phyloP scores from a whole-genome alignment of 148 eudicot species.

The Nyssa sinensis region DNA sequence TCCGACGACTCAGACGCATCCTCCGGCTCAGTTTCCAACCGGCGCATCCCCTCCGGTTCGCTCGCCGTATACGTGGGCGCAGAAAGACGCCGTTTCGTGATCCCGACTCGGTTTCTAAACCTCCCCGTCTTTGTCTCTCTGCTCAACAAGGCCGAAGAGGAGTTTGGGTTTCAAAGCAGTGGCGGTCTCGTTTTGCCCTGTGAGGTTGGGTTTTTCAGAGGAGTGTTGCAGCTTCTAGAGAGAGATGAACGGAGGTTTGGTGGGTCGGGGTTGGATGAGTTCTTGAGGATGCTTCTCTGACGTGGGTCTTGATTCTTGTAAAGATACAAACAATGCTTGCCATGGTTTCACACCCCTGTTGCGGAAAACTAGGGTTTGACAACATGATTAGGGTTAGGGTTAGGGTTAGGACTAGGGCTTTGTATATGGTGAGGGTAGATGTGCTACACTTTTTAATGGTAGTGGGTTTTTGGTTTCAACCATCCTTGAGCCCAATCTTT shows the following conservation, averaged over 20 bases:
- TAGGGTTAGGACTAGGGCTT: background rate
- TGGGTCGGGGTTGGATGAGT: constrained; percentile 20
- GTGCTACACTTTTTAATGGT: too few relatives aligned
- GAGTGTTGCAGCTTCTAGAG: constrained; percentile 20
- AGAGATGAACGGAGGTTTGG: constrained; percentile 33
- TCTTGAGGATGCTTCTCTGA: constrained; percentile 7
- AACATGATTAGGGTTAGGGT: background rate
- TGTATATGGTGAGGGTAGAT: background rate
- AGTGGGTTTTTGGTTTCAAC: background rate
- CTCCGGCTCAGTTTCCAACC: constrained; percentile 4
- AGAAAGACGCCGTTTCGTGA: constrained; percentile 32
- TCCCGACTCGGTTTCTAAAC: constrained; percentile 45
- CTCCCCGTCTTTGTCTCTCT: constrained; percentile 32
- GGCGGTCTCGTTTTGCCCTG: constrained; percentile 41
- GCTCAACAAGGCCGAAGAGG: constrained; percentile 41
- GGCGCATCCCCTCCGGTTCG: constrained; percentile 20
- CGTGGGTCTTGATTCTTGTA: constrained; percentile 11
- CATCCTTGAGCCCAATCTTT: background rate
- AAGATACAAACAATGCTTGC: background rate
- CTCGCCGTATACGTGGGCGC: constrained; percentile 37
- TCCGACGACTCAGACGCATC: constrained; percentile 3
- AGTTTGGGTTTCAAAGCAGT: constrained; percentile 31
- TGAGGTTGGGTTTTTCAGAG: constrained; percentile 22
- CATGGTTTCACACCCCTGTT: constrained; percentile 16
- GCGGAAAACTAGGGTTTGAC: constrained; percentile 15